Evolutionary conservation across 2,329 filamentous ascomycete genomes (phyloP).

Genomic region (Aulographum hederae): DNA sequence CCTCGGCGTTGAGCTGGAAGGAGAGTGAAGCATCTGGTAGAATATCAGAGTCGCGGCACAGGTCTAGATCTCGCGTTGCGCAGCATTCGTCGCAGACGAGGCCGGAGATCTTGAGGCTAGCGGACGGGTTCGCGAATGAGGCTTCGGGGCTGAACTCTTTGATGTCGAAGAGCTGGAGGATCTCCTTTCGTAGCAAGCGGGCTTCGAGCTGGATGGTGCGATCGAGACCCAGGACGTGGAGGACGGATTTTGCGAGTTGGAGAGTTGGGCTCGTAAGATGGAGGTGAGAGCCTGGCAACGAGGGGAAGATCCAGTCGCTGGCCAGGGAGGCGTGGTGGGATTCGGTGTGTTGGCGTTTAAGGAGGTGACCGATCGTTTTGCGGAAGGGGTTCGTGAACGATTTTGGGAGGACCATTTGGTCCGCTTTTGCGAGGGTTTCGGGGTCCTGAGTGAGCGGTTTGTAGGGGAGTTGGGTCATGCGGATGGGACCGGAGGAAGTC

Average conservation of each 20-base stretch:
- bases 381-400: slow-evolving; percentile 77
- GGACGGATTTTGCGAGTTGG: slow-evolving; percentile 80
- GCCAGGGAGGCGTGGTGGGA: slow-evolving; percentile 77
- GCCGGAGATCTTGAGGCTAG: slow-evolving; percentile 52
- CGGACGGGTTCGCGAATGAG: slow-evolving; percentile 72
- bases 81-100: slow-evolving; percentile 84
- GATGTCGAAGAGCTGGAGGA: slow-evolving; percentile 80
- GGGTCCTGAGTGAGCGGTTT: slow-evolving; percentile 25
- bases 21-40: slow-evolving; percentile 33
- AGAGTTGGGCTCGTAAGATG: slow-evolving; percentile 49
- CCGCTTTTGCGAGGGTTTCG: slow-evolving; percentile 24
- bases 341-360: slow-evolving; percentile 73
- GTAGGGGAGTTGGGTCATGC: slow-evolving; percentile 42
- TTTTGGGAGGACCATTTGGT: slow-evolving; percentile 55
- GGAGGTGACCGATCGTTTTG: slow-evolving; percentile 67
- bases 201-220: slow-evolving; percentile 82
- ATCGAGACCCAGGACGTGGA: slow-evolving; percentile 82
- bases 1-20: slow-evolving; percentile 6
- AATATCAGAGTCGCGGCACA: slow-evolving; percentile 77
- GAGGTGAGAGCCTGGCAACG: slow-evolving; percentile 55
- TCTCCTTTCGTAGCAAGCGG: slow-evolving; percentile 70
- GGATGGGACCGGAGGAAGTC: too few species aligned
- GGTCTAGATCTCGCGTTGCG: slow-evolving; percentile 69
- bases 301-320: slow-evolving; percentile 70
- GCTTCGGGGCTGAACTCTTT: slow-evolving; percentile 82